Conservation (phyloP, 495 filamentous ascomycete genomes). For the Neurospora intermedia region DNA sequence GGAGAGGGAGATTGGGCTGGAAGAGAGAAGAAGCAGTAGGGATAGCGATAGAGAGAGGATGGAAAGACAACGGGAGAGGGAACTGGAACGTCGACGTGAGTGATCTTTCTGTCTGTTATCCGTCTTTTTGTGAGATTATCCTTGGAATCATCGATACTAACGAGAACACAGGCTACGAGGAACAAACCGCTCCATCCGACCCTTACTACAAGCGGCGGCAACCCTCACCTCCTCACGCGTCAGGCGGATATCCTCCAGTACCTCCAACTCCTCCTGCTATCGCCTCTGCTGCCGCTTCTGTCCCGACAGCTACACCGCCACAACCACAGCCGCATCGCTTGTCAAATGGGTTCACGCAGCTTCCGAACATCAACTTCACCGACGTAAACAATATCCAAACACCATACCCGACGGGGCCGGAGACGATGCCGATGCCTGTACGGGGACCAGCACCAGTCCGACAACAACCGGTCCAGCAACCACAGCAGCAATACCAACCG, state of each 20-base stretch:
- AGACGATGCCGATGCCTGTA: neutral
- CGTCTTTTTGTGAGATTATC: neutral
- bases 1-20: conserved; percentile 1
- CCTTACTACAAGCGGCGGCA: conserved; percentile 26
- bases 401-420: neutral
- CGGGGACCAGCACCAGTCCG: neutral
- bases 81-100: conserved; percentile 31
- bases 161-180: conserved; percentile 28
- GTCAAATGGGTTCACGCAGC: conserved; percentile 28
- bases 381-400: conserved; percentile 20
- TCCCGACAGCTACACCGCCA: neutral
- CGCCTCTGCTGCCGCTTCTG: neutral
- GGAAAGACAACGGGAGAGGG: conserved; percentile 23
- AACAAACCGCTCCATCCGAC: conserved; percentile 24
- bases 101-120: neutral
- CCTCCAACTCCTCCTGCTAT: conserved; percentile 20
- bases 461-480: neutral
- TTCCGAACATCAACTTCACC: conserved; percentile 25
- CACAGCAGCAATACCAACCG: neutral
- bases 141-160: conserved; percentile 4
- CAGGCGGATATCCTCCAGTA: conserved; percentile 38
- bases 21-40: neutral
- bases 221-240: conserved; percentile 41
- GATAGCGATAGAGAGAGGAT: conserved; percentile 5
- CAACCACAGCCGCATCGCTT: neutral